Percentiles rank a stretch among this genome's conserved stretches.
phyloP scores from a whole-genome alignment of 495 filamentous ascomycete genomes.

The Oidiodendron maius region DNA sequence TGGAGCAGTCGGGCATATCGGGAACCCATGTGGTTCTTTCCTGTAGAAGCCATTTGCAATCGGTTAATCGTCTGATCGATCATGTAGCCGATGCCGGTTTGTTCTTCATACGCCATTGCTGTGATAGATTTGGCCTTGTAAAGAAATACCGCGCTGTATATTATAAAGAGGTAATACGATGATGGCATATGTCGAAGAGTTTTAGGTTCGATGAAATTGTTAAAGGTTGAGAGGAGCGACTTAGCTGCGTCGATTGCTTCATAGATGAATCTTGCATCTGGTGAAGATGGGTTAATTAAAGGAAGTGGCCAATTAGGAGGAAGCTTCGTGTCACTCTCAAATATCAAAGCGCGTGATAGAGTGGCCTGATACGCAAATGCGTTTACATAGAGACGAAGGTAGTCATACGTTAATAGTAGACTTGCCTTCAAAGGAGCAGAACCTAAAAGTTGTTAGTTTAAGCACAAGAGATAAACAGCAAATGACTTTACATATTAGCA shows the following conservation, averaged over 20 bases:
- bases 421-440: constrained; percentile 51
- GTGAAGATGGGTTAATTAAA: constrained; percentile 38
- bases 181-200: constrained; percentile 54
- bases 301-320: constrained; percentile 18
- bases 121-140: constrained; percentile 24
- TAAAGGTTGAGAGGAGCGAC: constrained; percentile 49
- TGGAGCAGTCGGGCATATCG: constrained; percentile 21
- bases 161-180: constrained; percentile 49
- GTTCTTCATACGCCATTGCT: constrained; percentile 23
- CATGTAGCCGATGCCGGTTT: constrained; percentile 15
- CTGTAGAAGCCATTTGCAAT: constrained; percentile 18
- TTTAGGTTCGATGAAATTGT: constrained; percentile 47
- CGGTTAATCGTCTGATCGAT: constrained; percentile 22
- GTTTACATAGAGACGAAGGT: constrained; percentile 58
- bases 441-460: constrained; percentile 25
- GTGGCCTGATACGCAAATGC: constrained; percentile 64
- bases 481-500: constrained; percentile 40
- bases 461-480: neutral
- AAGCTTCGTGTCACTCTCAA: constrained; percentile 43
- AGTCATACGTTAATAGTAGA: constrained; percentile 57
- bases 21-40: constrained; percentile 21
- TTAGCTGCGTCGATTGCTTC: constrained; percentile 58
- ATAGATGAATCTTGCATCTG: constrained; percentile 58
- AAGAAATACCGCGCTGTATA: constrained; percentile 27
- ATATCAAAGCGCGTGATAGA: constrained; percentile 49